Base-by-base conservation (phyloP, 306 rosid species). In the Macrotyloma uniflorum region DNA sequence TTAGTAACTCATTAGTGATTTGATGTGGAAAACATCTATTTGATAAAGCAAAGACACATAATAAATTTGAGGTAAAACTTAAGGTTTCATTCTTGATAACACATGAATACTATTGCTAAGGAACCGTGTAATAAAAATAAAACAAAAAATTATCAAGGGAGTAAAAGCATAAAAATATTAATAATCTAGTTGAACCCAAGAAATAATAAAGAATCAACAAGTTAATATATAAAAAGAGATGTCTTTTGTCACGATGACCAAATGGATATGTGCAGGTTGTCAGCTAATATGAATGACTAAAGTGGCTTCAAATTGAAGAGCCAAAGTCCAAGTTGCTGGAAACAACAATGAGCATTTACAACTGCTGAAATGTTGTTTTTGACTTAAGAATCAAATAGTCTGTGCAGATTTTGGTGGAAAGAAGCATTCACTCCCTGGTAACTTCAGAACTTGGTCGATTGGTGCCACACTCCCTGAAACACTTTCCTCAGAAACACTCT, bases 251-350 rank as follows among this genome's bases (percentile, higher is more conserved):
- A 83, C 86, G 84, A 86, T 96, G 77, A 96, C 97, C 83, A 83
- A 85, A 85, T 90, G 97, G 86, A 85, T 89, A 87, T 93, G 89
- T 96, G 99, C 99, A 96, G 99, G 99, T 93, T 88, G 86, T 85
- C 83, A 86, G 89, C 93, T 83, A 86, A 79, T 86, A 83, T 87
- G 96, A 88, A 85, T 87, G 96, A 86, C 87, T 95, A 92, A 88
- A 86, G 92, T 89, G 96, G 88, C 91, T 84, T 87, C 98, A 88
- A 87, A 88, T 82, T 85, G 91, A 91, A 88, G 99, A 85, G 88
- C 97, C 96, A 96, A 87, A 85, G 92, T 87, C 91, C 96, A 89
- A 87, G 87, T 85, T 86, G 96, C 87, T 82, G 87, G 93, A 87
- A 80, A 91, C 96, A 87, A 90, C 97, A 83, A 87, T 84, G 94